phyloP scores from a whole-genome alignment of 805 yeast species.

The Saccharomyces paradoxus region DNA sequence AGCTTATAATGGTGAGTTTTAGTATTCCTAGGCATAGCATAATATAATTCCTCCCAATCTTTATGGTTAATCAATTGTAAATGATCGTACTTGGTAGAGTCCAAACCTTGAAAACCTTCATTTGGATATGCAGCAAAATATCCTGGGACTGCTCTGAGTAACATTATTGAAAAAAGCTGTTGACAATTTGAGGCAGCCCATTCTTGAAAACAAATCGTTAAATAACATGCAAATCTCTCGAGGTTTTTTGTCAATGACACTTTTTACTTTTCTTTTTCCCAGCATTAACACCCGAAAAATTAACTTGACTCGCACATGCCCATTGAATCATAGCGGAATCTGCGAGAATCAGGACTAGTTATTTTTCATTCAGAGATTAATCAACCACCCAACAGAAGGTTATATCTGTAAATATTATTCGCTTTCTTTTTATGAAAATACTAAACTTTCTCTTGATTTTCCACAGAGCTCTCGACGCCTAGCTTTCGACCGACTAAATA shows the following conservation, averaged over 20 bases:
- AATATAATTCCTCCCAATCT: constrained; percentile 16
- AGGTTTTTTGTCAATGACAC: neutral
- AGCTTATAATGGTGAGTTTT: constrained; percentile 15
- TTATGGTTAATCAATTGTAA: constrained; percentile 10
- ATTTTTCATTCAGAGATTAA: no score
- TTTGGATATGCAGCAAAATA: constrained; percentile 17
- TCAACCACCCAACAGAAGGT: no score
- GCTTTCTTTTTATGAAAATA: no score
- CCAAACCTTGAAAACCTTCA: constrained; percentile 4
- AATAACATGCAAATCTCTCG: neutral
- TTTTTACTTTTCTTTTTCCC: neutral
- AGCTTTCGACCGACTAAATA: no score
- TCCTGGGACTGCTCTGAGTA: constrained; percentile 19
- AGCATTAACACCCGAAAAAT: neutral
- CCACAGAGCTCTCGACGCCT: no score
- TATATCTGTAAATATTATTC: no score
- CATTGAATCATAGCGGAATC: neutral
- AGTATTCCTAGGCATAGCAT: constrained; percentile 17
- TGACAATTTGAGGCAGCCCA: neutral
- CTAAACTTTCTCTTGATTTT: no score
- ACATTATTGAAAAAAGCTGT: neutral
- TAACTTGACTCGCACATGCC: neutral
- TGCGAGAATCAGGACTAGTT: neutral
- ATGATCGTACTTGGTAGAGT: constrained; percentile 14
- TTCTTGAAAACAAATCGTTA: neutral